Conservation (phyloP, 345 rosid genomes). For the Syzygium grande region DNA sequence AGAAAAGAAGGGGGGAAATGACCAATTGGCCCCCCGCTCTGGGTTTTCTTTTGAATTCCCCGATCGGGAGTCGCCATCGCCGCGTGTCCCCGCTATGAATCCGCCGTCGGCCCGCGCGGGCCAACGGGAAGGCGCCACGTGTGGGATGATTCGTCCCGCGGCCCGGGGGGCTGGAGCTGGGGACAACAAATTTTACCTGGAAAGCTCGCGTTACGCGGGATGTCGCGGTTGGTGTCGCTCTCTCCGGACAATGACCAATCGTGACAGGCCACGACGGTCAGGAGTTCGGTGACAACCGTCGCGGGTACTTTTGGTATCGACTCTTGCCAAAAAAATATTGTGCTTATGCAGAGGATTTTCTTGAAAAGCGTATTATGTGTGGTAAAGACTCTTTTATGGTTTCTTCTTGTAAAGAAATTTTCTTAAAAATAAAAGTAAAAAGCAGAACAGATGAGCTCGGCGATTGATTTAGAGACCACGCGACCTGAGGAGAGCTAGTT, state of each 20-base stretch:
- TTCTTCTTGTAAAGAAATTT: neutral
- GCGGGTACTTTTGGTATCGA: neutral
- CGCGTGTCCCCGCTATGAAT: neutral
- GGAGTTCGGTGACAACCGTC: neutral
- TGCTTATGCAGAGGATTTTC: neutral
- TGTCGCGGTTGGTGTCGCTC: neutral
- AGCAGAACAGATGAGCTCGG: accelerated
- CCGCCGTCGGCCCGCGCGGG: neutral
- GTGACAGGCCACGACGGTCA: neutral
- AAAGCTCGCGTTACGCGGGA: neutral
- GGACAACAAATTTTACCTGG: neutral
- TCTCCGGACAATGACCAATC: neutral
- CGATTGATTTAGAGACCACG: accelerated
- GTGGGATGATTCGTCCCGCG: neutral
- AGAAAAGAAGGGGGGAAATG: neutral
- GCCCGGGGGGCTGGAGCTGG: too few species aligned
- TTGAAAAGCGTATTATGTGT: neutral
- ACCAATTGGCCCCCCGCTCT: conserved; percentile 11
- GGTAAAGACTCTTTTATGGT: neutral
- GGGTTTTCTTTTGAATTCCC: conserved; percentile 4
- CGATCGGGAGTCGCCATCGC: neutral
- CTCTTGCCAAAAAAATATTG: neutral
- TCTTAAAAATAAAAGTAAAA: too few species aligned
- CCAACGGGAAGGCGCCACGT: neutral
- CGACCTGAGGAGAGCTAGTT: neutral